phyloP scores from a whole-genome alignment of 2,329 filamentous ascomycete species.

The Geosmithia morbida region DNA sequence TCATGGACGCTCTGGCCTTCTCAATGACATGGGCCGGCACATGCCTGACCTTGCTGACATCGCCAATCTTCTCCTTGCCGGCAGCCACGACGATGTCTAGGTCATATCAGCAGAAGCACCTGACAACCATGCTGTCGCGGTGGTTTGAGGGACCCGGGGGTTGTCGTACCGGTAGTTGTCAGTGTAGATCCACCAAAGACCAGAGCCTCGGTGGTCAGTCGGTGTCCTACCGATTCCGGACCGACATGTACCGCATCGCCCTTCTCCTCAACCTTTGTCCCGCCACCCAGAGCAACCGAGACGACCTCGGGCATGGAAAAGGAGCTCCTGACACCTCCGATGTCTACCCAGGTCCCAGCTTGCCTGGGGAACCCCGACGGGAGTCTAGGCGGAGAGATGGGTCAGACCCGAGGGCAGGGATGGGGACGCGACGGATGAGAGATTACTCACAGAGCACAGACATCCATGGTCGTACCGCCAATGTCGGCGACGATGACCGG shows the following conservation, averaged over 20 bases:
- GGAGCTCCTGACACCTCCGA: constrained; percentile 50
- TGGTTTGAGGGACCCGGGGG: neutral
- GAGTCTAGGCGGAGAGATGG: constrained; percentile 20
- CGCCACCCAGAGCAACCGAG: constrained; percentile 44
- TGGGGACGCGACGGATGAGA: neutral
- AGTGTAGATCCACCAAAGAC: constrained; percentile 41
- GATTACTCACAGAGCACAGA: constrained; percentile 10
- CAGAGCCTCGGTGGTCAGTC: constrained; percentile 34
- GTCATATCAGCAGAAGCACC: neutral
- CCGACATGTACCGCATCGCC: constrained; percentile 29
- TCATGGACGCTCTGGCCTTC: constrained; percentile 6
- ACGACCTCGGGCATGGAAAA: constrained; percentile 42
- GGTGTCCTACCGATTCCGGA: constrained; percentile 47
- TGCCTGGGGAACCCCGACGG: constrained; percentile 47
- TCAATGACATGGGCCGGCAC: constrained; percentile 20
- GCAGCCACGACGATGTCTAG: constrained; percentile 21
- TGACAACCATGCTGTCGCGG: too few relatives aligned
- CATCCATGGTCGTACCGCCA: constrained; percentile 52
- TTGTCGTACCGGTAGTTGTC: constrained; percentile 39
- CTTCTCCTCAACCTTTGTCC: constrained; percentile 32
- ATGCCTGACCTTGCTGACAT: constrained; percentile 19
- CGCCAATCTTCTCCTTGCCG: constrained; percentile 21
- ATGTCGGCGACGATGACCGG: constrained; percentile 49
- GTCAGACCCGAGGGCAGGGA: neutral
- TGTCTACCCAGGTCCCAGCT: constrained; percentile 44